Conservation (phyloP, 2,329 filamentous ascomycete genomes). For the Pestalotiopsis sp. region DNA sequence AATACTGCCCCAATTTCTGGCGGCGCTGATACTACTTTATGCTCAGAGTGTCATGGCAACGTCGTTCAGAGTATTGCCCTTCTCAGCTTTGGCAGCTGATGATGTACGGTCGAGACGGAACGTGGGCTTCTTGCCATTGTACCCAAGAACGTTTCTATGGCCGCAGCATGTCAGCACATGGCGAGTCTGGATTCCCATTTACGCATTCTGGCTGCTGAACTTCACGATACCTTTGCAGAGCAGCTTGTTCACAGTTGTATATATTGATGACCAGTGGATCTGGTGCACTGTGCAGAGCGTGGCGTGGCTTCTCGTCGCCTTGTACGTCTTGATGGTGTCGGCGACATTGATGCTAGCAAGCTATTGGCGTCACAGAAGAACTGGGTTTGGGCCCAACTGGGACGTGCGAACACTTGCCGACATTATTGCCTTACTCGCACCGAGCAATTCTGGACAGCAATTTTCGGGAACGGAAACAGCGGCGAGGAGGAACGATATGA, state of each 20-base stretch:
- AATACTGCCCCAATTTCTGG: conserved; percentile 79
- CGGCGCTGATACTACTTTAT: conserved; percentile 72
- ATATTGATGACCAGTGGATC: conserved; percentile 62
- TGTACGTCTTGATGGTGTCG: conserved; percentile 70
- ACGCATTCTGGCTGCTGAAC: conserved; percentile 75
- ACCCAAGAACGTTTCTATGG: conserved; percentile 70
- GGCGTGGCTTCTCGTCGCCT: conserved; percentile 73
- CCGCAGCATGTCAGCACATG: conserved; percentile 62
- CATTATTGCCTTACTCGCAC: conserved; percentile 74
- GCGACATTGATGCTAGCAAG: conserved; percentile 60
- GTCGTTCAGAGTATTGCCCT: conserved; percentile 76
- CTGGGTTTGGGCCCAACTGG: conserved; percentile 72
- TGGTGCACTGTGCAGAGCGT: conserved; percentile 81
- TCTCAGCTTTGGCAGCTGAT: conserved; percentile 72
- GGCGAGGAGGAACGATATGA: conserved; percentile 51
- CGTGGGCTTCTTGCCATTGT: conserved; percentile 68
- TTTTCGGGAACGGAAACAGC: conserved; percentile 71
- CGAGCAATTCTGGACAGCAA: conserved; percentile 75
- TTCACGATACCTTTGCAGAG: conserved; percentile 83
- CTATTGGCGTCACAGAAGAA: conserved; percentile 67
- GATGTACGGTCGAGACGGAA: conserved; percentile 60
- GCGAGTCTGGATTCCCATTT: conserved; percentile 65
- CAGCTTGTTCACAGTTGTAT: conserved; percentile 69
- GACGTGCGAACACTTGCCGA: conserved; percentile 83
- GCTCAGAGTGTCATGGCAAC: conserved; percentile 74